Evolutionary conservation across 2,329 filamentous ascomycete species (phyloP), one percentile per base, ranked within the genome.

Genomic region (Pseudocercospora cruenta): DNA sequence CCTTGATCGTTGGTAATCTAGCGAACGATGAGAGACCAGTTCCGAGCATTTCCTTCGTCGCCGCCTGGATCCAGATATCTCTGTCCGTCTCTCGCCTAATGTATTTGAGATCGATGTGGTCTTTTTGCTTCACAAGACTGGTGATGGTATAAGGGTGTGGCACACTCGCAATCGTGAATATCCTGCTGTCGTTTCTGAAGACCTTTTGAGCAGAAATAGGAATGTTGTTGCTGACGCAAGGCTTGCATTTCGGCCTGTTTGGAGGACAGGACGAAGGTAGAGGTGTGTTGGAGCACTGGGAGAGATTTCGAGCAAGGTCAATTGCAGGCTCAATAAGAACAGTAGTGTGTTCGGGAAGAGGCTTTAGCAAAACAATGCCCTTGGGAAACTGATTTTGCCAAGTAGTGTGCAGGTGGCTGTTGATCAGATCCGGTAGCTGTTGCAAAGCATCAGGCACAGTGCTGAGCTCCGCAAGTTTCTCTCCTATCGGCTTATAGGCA

Each of bases 121-220:
- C 67, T 33, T 70, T 73, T 1, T 75, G 85, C 69, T 88, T 85
- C 65, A 88, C 84, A 19, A 98, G 82, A 12, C 88, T 86, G 62
- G 89, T 86, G 49, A 93, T 84, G 1, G 94, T 97, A 82, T 93
- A 96, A 0, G 95, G 95, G 77, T 99, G 95, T 0, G 94, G 94
- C 12, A 98, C 90, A 0, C 89, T 91, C 66, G 91, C 93, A 69
- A 99, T 91, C 2, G 91, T 93, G 81, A 93, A 98, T 16, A 90
- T 76, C 1, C 83, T 84, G 14, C 89, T 89, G 4, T 85, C 85
- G 78, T 97, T 97, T 63, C 85, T 85, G 78, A 92, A 95, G 19
- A 85, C 81, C 2, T 86, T 80, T 2, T 88, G 87, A 0, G 89
- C 90, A n/a, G 84, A 82, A 70, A 96, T 85, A 60, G 86, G 86